Conservation (phyloP, 331 rosid species). For the Acacia concinna region DNA sequence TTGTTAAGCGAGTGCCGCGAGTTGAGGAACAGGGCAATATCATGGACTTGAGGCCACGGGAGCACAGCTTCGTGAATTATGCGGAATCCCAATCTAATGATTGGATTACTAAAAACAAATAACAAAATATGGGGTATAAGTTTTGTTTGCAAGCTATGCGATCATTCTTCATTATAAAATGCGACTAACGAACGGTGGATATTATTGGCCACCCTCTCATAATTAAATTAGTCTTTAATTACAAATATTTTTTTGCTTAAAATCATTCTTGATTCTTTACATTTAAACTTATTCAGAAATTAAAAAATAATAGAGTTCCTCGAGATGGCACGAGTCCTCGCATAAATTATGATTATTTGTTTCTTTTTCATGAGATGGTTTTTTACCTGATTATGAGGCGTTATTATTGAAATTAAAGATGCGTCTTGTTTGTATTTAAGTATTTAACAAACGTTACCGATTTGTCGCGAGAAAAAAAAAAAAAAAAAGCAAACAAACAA, state of each 20-base stretch:
- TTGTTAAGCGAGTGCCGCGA: background rate
- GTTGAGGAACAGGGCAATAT: background rate
- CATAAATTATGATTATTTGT: background rate
- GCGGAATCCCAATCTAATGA: background rate
- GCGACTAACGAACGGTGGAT: background rate
- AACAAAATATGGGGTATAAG: background rate
- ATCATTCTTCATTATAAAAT: background rate
- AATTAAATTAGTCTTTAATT: background rate
- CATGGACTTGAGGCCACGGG: background rate
- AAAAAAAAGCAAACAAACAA: too few relatives aligned
- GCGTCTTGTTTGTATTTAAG: background rate
- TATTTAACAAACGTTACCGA: background rate
- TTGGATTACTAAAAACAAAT: background rate
- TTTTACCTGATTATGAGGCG: too few relatives aligned
- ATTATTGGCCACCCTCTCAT: background rate
- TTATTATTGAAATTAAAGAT: too few relatives aligned
- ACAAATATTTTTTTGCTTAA: background rate
- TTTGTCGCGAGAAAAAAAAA: too few relatives aligned
- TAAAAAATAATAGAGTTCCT: background rate
- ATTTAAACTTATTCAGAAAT: background rate
- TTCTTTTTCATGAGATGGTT: background rate
- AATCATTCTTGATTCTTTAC: background rate
- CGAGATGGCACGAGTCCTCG: background rate
- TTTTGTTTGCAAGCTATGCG: background rate
- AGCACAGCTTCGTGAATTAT: background rate